These are phyloP conservation scores for Austropuccinia psidii DNA, from an alignment of 1,284 basidiomycete species.

Conservation along the genomic window DNA sequence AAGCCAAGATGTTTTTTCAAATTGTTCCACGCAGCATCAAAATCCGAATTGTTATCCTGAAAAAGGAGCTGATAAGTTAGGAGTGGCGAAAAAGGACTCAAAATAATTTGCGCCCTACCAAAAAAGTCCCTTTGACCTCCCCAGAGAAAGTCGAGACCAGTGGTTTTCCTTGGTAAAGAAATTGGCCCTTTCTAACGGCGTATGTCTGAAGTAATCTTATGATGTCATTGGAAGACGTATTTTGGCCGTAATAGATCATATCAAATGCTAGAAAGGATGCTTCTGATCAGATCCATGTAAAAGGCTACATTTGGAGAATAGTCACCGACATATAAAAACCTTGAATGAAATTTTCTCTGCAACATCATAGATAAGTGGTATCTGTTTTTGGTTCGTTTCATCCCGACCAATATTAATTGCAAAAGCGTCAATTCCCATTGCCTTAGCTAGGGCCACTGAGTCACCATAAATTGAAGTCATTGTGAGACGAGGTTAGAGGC, in stretches of 20 bases:
- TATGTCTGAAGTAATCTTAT: neutral
- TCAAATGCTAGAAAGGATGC: slow-evolving; percentile 10
- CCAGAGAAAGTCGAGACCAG: slow-evolving; percentile 30
- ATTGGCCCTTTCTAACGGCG: slow-evolving; percentile 3
- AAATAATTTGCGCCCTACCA: slow-evolving; percentile 6
- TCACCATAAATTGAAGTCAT: neutral
- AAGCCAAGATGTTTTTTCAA: slow-evolving; percentile 9
- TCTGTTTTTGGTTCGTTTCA: slow-evolving; percentile 22
- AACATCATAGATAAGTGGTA: slow-evolving; percentile 19
- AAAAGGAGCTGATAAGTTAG: neutral
- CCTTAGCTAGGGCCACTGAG: neutral
- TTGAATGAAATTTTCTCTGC: slow-evolving; percentile 21
- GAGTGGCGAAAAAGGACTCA: neutral
- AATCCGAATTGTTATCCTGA: slow-evolving; percentile 33
- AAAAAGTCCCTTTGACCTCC: slow-evolving; percentile 15
- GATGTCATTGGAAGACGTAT: slow-evolving; percentile 21
- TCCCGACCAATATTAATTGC: slow-evolving; percentile 31
- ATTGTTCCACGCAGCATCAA: slow-evolving; percentile 4
- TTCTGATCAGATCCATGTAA: neutral
- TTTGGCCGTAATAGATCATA: slow-evolving; percentile 26
- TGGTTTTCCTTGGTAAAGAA: slow-evolving; percentile 15
- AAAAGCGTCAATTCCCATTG: slow-evolving; percentile 33
- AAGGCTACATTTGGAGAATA: neutral
- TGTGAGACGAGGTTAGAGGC: neutral
- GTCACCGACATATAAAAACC: slow-evolving; percentile 12